A percentile compares a stretch with the other conserved stretches of the same genome.
Evolutionary conservation across 2,329 filamentous ascomycete genomes (phyloP).

Genomic region (Fusarium robinianum): DNA sequence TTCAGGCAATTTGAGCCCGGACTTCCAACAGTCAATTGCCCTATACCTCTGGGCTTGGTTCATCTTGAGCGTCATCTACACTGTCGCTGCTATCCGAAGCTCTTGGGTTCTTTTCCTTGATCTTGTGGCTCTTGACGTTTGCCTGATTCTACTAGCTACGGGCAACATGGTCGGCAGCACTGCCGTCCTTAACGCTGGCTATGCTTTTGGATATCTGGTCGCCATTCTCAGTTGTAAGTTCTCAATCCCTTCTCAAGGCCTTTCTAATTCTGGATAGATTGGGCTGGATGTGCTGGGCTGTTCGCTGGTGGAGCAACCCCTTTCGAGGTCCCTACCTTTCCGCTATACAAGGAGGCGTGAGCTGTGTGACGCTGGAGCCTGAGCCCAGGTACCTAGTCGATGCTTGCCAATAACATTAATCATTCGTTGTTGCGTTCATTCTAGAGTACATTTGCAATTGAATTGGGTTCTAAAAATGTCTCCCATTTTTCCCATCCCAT

Average conservation of each 20-base stretch:
- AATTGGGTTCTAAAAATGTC: constrained; percentile 4
- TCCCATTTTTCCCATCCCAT: constrained; percentile 19
- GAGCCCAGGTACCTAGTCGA: no score
- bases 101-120: constrained; percentile 8
- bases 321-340: constrained; percentile 10
- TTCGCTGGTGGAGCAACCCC: constrained; percentile 14
- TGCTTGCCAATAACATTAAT: not conserved
- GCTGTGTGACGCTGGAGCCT: no score
- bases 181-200: constrained; percentile 6
- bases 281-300: constrained; percentile 17
- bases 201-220: constrained; percentile 16
- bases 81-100: constrained; percentile 1
- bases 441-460: constrained; percentile 1
- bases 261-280: constrained; percentile 3
- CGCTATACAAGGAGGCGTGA: constrained; percentile 5
- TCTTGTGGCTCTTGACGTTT: constrained; percentile 5
- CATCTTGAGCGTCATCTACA: constrained; percentile 20
- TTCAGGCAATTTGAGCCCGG: constrained; percentile 10
- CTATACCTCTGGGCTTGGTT: constrained; percentile 23
- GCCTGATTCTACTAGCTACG: constrained; percentile 11
- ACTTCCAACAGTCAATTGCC: constrained; percentile 16
- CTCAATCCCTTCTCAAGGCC: not conserved
- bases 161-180: constrained; percentile 8
- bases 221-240: constrained; percentile 13
- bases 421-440: no score